A percentile compares a stretch with the other conserved stretches of the same genome.
phyloP scores from a whole-genome alignment of 495 filamentous ascomycete genomes.

The Barbatosphaeria neglecta region DNA sequence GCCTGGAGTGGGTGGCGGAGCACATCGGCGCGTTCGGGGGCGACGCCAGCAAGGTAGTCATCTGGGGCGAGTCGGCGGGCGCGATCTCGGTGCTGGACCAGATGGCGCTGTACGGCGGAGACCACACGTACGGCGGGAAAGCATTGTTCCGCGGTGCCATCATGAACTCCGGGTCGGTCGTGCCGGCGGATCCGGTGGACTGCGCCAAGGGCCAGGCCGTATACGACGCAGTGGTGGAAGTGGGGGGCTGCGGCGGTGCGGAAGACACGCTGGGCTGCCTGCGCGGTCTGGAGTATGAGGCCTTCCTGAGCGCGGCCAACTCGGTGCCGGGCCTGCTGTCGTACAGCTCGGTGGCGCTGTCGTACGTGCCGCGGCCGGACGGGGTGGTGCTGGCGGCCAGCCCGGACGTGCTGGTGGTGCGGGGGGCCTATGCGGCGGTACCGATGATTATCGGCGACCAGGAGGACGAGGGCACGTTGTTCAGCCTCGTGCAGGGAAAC shows the following conservation, averaged over 20 bases:
- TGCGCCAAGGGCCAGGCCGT: slow-evolving; percentile 49
- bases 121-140: slow-evolving; percentile 58
- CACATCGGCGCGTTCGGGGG: slow-evolving; percentile 62
- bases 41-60: slow-evolving; percentile 52
- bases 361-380: slow-evolving; percentile 56
- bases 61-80: slow-evolving; percentile 66
- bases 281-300: slow-evolving; percentile 43
- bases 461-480: slow-evolving; percentile 50
- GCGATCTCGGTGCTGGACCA: slow-evolving; percentile 62
- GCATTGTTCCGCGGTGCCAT: slow-evolving; percentile 59
- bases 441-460: slow-evolving; percentile 50
- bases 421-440: slow-evolving; percentile 43
- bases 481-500: slow-evolving; percentile 51
- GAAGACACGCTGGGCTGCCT: slow-evolving; percentile 52
- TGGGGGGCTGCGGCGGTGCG: slow-evolving; percentile 46
- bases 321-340: slow-evolving; percentile 52
- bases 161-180: slow-evolving; percentile 58
- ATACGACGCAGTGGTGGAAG: slow-evolving; percentile 49
- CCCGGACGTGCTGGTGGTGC: slow-evolving; percentile 38
- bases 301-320: slow-evolving; percentile 52
- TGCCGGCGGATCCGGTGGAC: slow-evolving; percentile 54
- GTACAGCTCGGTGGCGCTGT: slow-evolving; percentile 51
- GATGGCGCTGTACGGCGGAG: slow-evolving; percentile 55
- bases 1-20: slow-evolving; percentile 50
- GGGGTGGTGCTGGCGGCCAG: slow-evolving; percentile 42